Evolutionary conservation across 352 stramenopile species (phyloP), one percentile per base, ranked within the genome.

Genomic region (Phytophthora sp.): DNA sequence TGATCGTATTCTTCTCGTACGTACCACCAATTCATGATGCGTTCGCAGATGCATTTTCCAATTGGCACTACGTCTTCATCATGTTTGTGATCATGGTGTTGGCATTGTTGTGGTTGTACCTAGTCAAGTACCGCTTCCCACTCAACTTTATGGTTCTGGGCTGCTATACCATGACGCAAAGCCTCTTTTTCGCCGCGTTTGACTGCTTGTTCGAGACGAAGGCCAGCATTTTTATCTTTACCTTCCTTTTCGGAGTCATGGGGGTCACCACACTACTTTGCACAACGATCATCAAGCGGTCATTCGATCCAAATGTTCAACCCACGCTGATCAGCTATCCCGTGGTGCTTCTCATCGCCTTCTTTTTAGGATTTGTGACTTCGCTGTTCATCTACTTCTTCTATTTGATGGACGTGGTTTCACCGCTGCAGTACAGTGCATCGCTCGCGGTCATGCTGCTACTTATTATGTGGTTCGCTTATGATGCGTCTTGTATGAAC

Each of bases 381-480:
- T 85, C 81, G 37, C 59, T 89, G 9, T 64, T 86, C 42, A 61
- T 87, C 39, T 92, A 90, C 63, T 89, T 86, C 32, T 65, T 72
- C 32, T 82, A 76, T 52, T 79, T 89, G 69, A 50, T 74, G 5
- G 64, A 84, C 31, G 65, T 73, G 9, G 69, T 92, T 32, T 85
- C 80, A 8, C 52, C 62, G 20, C 31, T 85, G 18, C 75, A 88
- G 35, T 92, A 85, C 62, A 74, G 67, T 23, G 76, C 72, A 1
- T 85, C 77, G 13, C 69, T 92, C 9, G 70, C 65, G 3, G 71
- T 66, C 12, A 84, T 88, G 69, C 51, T 91, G 12, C 50, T 88
- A 15, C 77, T 92, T n/a, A 79, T 90, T 56, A 83, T 92, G 67
- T 92, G 83, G 83, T 92, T 92, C 26, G 80, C 83, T 9, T 91